Evolutionary conservation across 2,329 filamentous ascomycete genomes (phyloP), one percentile per base, ranked within the genome.

Genomic region (Ascocoryne sarcoides): DNA sequence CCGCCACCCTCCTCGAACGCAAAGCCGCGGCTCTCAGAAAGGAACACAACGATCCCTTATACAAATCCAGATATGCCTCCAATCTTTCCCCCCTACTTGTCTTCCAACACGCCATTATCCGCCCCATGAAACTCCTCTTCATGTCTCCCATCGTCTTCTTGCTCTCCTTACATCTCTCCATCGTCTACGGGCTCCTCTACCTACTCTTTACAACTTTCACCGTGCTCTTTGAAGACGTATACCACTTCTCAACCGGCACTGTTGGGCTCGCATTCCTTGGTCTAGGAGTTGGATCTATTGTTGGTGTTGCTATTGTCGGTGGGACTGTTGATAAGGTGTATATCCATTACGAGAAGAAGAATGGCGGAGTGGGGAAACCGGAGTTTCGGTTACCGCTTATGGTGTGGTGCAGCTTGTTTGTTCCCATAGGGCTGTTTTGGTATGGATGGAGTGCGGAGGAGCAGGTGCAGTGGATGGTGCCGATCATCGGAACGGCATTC

Each of bases 151-250:
- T 62, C 32, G 54, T 61, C 3, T 31, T 65, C 2, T 54, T 65
- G 3, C 60, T 73, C 47, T 62, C 65, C 0, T 21, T 73, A 0
- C 74, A 73, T 42, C 58, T 73, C 4, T 65, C 65, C 0, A 59
- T 73, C 1, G 50, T 71, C 1, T 75, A 75, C 43, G 67, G 71
- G 16, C 59, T 71, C 0, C 55, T 73, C 0, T 75, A 73, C 49
- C 68, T 67, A 0, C 69, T 73, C 36, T 58, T 74, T 2, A 61
- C 65, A 2, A 68, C 71, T 1, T 73, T 66, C 52, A 60, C 64
- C 0, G 67, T 63, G 37, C 65, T 75, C 34, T 74, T 70, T 39
- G 58, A 62, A 19, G 37, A 58, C 3, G 61, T 58, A 0, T 68
- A 69, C 29, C 59, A 54, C 7, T 60, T 68, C 14, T 49, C 46